Conservation (phyloP, 768 basidiomycete species). For the Auricularia sp. region DNA sequence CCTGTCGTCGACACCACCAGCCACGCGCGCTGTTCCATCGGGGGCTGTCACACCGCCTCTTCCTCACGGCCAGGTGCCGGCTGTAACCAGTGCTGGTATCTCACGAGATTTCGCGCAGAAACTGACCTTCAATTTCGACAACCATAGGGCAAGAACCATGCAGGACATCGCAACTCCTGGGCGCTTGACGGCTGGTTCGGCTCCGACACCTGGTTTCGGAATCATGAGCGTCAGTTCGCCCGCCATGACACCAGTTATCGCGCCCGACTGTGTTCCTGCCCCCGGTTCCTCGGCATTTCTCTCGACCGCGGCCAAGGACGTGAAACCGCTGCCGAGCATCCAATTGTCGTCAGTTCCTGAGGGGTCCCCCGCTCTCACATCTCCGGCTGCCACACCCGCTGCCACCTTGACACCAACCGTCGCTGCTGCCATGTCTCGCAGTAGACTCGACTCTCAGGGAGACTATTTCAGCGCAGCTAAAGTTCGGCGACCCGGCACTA, state of each 20-base stretch:
- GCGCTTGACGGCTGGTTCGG: not conserved
- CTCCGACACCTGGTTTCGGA: not conserved
- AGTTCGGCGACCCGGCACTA: slow-evolving; percentile 20
- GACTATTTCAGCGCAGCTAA: slow-evolving; percentile 9
- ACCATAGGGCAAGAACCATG: not conserved
- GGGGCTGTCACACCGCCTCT: slow-evolving; percentile 6
- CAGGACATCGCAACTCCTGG: slow-evolving; percentile 13
- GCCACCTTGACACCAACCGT: not conserved
- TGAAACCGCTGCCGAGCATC: slow-evolving; percentile 25
- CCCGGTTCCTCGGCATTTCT: slow-evolving; percentile 29
- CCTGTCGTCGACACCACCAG: slow-evolving; percentile 13
- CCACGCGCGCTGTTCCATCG: not conserved
- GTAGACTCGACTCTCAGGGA: not conserved
- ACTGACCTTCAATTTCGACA: not conserved
- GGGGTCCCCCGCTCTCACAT: slow-evolving; percentile 3
- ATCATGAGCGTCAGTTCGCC: slow-evolving; percentile 36
- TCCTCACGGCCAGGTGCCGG: slow-evolving; percentile 21
- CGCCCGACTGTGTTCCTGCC: slow-evolving; percentile 32
- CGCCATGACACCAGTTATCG: slow-evolving; percentile 53
- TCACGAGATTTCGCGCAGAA: slow-evolving; percentile 5
- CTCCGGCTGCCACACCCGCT: not conserved
- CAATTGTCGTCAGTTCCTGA: slow-evolving; percentile 31
- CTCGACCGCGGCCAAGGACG: slow-evolving; percentile 12
- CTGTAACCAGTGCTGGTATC: not conserved
- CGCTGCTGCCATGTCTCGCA: not conserved